phyloP scores from a whole-genome alignment of 2,329 filamentous ascomycete species.

The Alternaria rosae region DNA sequence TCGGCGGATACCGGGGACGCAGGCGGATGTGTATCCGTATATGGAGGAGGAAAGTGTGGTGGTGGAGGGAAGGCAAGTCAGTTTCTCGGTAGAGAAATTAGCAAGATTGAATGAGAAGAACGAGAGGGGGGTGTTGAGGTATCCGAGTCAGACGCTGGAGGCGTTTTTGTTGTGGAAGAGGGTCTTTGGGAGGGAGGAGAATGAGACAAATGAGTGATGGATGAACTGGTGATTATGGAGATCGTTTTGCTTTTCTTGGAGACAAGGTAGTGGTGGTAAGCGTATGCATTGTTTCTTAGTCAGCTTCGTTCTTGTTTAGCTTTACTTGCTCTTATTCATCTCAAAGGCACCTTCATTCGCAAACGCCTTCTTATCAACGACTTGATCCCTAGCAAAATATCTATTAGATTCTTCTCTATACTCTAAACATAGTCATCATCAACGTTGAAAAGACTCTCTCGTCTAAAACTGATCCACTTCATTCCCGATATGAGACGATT shows the following conservation, averaged over 20 bases:
- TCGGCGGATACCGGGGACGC: slow-evolving; percentile 39
- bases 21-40: slow-evolving; percentile 38
- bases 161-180: slow-evolving; percentile 36
- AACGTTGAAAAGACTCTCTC: background rate
- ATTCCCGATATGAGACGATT: background rate
- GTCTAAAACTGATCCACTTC: background rate
- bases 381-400: slow-evolving; percentile 20
- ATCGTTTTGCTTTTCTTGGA: background rate
- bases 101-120: slow-evolving; percentile 29
- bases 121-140: slow-evolving; percentile 29
- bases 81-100: slow-evolving; percentile 20
- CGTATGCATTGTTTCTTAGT: background rate
- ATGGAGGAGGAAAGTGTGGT: slow-evolving; percentile 20
- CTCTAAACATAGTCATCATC: background rate
- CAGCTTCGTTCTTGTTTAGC: too few relatives aligned
- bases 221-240: background rate
- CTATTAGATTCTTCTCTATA: slow-evolving; percentile 9
- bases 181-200: slow-evolving; percentile 30
- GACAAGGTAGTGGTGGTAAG: background rate
- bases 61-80: slow-evolving; percentile 9
- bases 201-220: background rate
- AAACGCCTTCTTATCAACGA: slow-evolving; percentile 30
- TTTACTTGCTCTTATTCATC: slow-evolving; percentile 22
- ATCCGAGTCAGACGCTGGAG: slow-evolving; percentile 42
- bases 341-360: slow-evolving; percentile 34